Conservation (phyloP, 1,284 basidiomycete species). For the Chalciporus sp. region DNA sequence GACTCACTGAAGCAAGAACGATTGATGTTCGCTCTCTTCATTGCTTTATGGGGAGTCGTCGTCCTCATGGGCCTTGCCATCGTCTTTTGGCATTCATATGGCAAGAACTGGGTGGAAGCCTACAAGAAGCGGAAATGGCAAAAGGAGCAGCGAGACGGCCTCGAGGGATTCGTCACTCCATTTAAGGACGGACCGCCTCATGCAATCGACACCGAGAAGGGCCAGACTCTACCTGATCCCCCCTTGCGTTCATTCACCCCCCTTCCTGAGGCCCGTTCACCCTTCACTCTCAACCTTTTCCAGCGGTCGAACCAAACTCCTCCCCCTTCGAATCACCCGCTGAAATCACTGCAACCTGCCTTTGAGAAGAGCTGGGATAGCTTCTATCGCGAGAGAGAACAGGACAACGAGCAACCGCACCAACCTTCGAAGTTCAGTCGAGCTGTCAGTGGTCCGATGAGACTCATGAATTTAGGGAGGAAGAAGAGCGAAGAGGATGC, state of each 20-base stretch:
- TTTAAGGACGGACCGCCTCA: constrained; percentile 36
- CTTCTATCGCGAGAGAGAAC: constrained; percentile 44
- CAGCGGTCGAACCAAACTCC: constrained; percentile 36
- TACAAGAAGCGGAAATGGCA: constrained; percentile 52
- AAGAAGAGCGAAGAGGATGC: constrained; percentile 39
- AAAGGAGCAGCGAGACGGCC: constrained; percentile 50
- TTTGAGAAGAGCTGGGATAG: constrained; percentile 53
- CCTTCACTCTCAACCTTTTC: constrained; percentile 44
- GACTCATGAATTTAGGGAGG: constrained; percentile 48
- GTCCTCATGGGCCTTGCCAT: constrained; percentile 70
- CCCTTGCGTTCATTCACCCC: constrained; percentile 52
- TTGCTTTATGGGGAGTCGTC: constrained; percentile 79
- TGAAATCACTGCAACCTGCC: constrained; percentile 35
- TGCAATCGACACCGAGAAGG: constrained; percentile 32
- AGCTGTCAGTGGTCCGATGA: constrained; percentile 42
- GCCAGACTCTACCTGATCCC: constrained; percentile 31
- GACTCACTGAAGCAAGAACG: constrained; percentile 77
- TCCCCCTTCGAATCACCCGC: constrained; percentile 29
- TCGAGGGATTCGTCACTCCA: constrained; percentile 47
- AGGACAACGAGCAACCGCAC: constrained; percentile 17
- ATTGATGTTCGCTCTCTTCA: constrained; percentile 80
- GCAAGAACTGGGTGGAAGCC: constrained; percentile 46
- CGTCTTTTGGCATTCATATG: constrained; percentile 70
- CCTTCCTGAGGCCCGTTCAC: constrained; percentile 40
- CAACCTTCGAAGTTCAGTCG: constrained; percentile 15